phyloP scores from a whole-genome alignment of 208 protist species.

The Plasmodiophora brassicae region DNA sequence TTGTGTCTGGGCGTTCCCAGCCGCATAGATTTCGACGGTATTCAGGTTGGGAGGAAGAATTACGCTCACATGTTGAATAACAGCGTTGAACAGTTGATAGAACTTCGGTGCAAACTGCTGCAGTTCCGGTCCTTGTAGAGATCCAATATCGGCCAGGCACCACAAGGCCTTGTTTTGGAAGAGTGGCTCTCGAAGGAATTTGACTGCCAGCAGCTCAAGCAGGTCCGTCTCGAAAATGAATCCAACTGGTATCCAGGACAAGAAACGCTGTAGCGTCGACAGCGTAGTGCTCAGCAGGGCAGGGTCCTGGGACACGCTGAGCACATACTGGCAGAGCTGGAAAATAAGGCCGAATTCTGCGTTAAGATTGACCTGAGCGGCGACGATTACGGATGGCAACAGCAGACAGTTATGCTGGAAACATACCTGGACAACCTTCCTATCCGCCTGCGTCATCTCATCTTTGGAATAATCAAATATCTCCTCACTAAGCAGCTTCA shows the following conservation, averaged over 20 bases:
- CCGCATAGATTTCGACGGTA: slow-evolving; percentile 70
- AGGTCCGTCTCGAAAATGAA: slow-evolving; percentile 84
- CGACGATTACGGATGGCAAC: background rate
- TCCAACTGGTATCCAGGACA: slow-evolving; percentile 77
- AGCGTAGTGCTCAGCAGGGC: slow-evolving; percentile 64
- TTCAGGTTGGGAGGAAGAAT: slow-evolving; percentile 70
- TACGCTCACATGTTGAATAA: slow-evolving; percentile 66
- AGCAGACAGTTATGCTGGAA: slow-evolving; percentile 60
- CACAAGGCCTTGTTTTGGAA: slow-evolving; percentile 72
- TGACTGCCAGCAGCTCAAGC: slow-evolving; percentile 64
- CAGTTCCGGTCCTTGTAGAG: slow-evolving; percentile 48
- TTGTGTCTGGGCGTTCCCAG: slow-evolving; percentile 64
- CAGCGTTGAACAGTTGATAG: slow-evolving; percentile 61
- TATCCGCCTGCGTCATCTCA: slow-evolving; percentile 88
- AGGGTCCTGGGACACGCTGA: slow-evolving; percentile 50
- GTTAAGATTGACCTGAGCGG: slow-evolving; percentile 27
- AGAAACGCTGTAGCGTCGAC: slow-evolving; percentile 71
- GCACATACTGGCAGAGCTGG: slow-evolving; percentile 56
- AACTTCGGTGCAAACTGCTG: slow-evolving; percentile 52
- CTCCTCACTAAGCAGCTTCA: slow-evolving; percentile 84
- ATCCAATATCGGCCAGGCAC: slow-evolving; percentile 80
- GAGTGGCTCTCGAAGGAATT: slow-evolving; percentile 64
- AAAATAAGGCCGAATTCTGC: slow-evolving; percentile 36
- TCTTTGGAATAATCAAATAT: slow-evolving; percentile 94
- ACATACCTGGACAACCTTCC: slow-evolving; percentile 84